Evolutionary conservation across 352 stramenopile species (phyloP), one percentile per base, ranked within the genome.

Genomic region (Globisporangium paddicum): DNA sequence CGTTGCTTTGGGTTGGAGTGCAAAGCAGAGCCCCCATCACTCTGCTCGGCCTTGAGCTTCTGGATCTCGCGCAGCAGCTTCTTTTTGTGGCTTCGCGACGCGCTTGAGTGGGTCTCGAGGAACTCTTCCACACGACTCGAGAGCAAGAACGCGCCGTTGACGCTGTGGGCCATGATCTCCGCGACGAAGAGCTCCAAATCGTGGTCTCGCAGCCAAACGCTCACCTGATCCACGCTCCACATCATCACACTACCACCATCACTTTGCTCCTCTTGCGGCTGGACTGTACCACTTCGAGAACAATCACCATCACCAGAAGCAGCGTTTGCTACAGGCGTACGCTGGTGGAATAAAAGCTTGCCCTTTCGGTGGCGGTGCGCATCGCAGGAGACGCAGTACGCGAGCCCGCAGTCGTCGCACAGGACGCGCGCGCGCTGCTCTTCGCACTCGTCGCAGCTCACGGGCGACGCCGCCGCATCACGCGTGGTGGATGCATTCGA

Each of bases 361-460:
- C 84, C 84, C 62, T 94, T 94, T 62, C 84, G 84, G 62, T 94
- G 84, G 58, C 80, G 70, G 30, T 80, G 71, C 26, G 68, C 71
- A 65, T 94, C 82, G 55, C 84, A 94, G 3, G 58, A 44, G 25
- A 62, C 51, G 53, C 84, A 94, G 68, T 92, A 94, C 59, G 78
- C 66, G 38, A 94, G 68, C 3, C 82, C 84, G 52, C 84, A 94
- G 63, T 87, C 84, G 23, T 84, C 69, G 54, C 84, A 94, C 13
- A 72, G 68, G 58, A 90, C 60, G 37, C 67, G 47, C 51, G 73
- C 75, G 5, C 45, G 44, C 28, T 58, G 59, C 11, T 78, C 61
- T 56, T 94, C 82, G 67, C 84, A 94, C 62, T 94, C 84, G 40
- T 94, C 84, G 57, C 84, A 94, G 58, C 50, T 8, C 46, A 73